Base-by-base conservation (phyloP, 805 yeast genomes). In the Cyberlindnera misumaiensis region DNA sequence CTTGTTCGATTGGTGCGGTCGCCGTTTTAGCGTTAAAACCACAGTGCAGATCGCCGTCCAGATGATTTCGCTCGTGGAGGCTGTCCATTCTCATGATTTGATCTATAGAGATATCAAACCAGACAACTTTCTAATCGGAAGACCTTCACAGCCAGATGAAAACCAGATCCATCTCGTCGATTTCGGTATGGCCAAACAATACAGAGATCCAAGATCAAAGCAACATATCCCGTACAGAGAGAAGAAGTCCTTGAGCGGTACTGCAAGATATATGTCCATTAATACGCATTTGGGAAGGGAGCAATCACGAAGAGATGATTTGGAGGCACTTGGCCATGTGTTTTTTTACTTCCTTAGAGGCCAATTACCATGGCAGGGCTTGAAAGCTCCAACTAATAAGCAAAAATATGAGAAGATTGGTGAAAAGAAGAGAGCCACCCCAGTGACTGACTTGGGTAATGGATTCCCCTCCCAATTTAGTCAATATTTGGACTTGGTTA, bases 291-390 rank as follows among this genome's bases (percentile, higher is more conserved):
- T 83, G 52, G 93, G 93, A 2, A 70, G 89, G 52, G 94, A 83
- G 56, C 94, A 83, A 57, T 77, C 81, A 51, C 72, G 94, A 63
- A 65, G 94, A 60, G 94, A 83, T 57, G 94, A 83, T 59, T 68
- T 83, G 52, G 94, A 83, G 62, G 77, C 84, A 8, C 63, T 83
- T 50, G 93, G 90, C 13, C 93, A 83, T 62, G 93, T 83, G 1
- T 83, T 83, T 55, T 75, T 83, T 56, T 83, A 83, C 59, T 83
- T 83, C 52, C 60, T 83, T 40, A 72, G 84, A 54, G 93, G 94
- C 22, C 81, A 78, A 45, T 68, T 83, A 55, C 94, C 94, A 33
- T 83, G 94, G 94, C 94, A 83, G 63, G 94, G 94, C n/a, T 64
- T 83, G 43, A 83, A 83, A 60, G 93, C 90, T 2, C 87, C 87